A percentile compares a stretch with the other conserved stretches of the same genome.
phyloP scores from a whole-genome alignment of 2,329 filamentous ascomycete genomes.

The Diaporthe ampelina region DNA sequence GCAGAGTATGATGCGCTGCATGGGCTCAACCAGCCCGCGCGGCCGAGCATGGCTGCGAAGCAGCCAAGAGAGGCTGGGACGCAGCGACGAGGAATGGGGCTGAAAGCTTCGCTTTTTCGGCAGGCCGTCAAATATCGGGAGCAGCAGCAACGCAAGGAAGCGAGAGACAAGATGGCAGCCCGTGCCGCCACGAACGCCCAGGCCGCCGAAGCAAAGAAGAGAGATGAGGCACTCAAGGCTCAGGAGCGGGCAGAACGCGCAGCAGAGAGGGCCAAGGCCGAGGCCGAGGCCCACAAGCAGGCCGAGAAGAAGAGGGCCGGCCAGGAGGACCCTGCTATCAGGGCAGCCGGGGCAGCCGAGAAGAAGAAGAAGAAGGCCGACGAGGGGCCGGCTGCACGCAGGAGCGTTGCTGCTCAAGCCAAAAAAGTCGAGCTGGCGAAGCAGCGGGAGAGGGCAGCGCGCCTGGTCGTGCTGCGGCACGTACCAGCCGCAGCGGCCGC shows the following conservation, averaged over 20 bases:
- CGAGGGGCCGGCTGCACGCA: not conserved
- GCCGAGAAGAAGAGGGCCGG: not conserved
- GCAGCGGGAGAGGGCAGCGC: not conserved
- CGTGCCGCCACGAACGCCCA: not conserved
- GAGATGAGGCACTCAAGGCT: not conserved
- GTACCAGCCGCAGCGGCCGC: not conserved
- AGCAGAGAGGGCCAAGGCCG: no score
- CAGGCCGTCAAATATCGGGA: no score
- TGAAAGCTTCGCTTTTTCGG: no score
- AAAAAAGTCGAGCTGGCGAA: not conserved
- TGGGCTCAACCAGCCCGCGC: not conserved
- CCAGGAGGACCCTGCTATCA: no score
- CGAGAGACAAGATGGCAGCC: not conserved
- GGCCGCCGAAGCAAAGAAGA: not conserved
- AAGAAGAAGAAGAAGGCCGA: not conserved
- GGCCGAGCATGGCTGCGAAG: not conserved
- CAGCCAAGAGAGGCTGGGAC: not conserved
- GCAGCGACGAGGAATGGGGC: not conserved
- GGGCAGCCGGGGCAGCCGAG: no score
- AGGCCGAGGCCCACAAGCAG: not conserved
- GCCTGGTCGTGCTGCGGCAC: slow-evolving; percentile 1
- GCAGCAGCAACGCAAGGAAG: no score
- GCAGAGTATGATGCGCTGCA: not conserved
- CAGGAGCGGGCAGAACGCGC: not conserved
- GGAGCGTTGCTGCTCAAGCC: not conserved